Conservation (phyloP, 345 rosid species). For the Turritis glabra region DNA sequence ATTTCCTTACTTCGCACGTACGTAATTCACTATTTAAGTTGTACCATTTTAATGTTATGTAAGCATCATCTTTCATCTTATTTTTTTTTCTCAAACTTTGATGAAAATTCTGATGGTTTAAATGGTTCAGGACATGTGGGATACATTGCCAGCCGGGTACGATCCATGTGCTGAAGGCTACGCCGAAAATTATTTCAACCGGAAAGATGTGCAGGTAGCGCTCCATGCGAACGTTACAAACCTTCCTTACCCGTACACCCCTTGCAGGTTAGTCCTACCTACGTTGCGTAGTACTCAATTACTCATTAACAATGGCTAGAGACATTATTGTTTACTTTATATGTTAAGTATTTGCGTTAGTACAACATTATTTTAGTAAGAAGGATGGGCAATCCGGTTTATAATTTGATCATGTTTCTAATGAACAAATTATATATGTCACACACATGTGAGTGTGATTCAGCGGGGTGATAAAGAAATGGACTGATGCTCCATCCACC, state of each 20-base stretch:
- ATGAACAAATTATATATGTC: not conserved
- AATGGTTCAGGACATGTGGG: conserved; percentile 50
- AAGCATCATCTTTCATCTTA: not conserved
- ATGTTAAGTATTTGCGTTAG: not conserved
- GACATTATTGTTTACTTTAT: not conserved
- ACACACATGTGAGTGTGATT: not conserved
- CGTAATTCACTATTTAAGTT: not conserved
- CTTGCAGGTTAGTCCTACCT: conserved; percentile 61
- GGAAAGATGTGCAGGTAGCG: conserved; percentile 70
- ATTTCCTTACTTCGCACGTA: conserved; percentile 37
- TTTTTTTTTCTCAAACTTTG: not conserved
- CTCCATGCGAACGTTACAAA: conserved; percentile 72
- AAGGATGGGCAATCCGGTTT: not conserved
- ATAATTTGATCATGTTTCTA: not conserved
- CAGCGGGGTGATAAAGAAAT: conserved; percentile 43
- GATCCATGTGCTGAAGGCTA: conserved; percentile 72
- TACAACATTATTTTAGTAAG: conserved; percentile 5
- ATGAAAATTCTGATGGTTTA: conserved; percentile 2
- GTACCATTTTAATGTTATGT: not conserved
- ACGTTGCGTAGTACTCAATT: not conserved
- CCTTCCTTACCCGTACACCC: conserved; percentile 54
- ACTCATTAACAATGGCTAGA: not conserved
- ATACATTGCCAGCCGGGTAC: conserved; percentile 58
- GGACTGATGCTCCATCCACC: conserved; percentile 57
- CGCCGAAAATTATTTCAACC: conserved; percentile 55